Percentiles rank a stretch among this genome's conserved stretches.
phyloP scores from a whole-genome alignment of 2,329 filamentous ascomycete genomes.

The Apiospora rasikravindrae region DNA sequence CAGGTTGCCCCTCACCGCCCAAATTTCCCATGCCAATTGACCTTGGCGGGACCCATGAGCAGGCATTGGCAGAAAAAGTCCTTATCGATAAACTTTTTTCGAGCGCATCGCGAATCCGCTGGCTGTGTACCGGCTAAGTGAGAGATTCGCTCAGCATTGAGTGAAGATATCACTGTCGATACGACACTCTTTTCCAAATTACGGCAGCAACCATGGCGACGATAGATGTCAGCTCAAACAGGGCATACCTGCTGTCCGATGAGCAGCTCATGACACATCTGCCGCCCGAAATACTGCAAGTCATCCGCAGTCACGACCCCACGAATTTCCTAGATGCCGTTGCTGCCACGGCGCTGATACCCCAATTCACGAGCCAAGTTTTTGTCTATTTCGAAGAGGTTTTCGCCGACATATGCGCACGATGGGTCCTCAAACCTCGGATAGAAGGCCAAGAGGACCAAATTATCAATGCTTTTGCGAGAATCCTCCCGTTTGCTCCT shows the following conservation, averaged over 20 bases:
- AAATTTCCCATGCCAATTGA: slow-evolving; percentile 29
- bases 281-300: slow-evolving; percentile 71
- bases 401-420: slow-evolving; percentile 81
- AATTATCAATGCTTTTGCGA: slow-evolving; percentile 75
- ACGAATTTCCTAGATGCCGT: slow-evolving; percentile 74
- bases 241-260: slow-evolving; percentile 61
- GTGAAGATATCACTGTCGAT: slow-evolving; percentile 9
- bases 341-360: slow-evolving; percentile 70
- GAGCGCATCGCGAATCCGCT: slow-evolving; percentile 19
- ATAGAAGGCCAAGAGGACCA: slow-evolving; percentile 44
- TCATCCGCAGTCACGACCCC: slow-evolving; percentile 68
- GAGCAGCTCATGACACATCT: slow-evolving; percentile 61
- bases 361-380: slow-evolving; percentile 72
- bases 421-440: slow-evolving; percentile 68
- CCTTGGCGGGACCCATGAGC: neutral
- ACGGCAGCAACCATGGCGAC: slow-evolving; percentile 52
- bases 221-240: slow-evolving; percentile 60
- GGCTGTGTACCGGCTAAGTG: slow-evolving; percentile 20
- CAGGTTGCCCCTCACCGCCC: slow-evolving; percentile 32
- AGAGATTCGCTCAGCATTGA: slow-evolving; percentile 25
- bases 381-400: slow-evolving; percentile 76
- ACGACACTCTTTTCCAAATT: neutral
- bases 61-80: slow-evolving; percentile 29
- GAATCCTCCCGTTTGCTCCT: slow-evolving; percentile 81
- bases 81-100: slow-evolving; percentile 27